phyloP scores from a whole-genome alignment of 345 rosid species.

The Eucalyptus sp. region DNA sequence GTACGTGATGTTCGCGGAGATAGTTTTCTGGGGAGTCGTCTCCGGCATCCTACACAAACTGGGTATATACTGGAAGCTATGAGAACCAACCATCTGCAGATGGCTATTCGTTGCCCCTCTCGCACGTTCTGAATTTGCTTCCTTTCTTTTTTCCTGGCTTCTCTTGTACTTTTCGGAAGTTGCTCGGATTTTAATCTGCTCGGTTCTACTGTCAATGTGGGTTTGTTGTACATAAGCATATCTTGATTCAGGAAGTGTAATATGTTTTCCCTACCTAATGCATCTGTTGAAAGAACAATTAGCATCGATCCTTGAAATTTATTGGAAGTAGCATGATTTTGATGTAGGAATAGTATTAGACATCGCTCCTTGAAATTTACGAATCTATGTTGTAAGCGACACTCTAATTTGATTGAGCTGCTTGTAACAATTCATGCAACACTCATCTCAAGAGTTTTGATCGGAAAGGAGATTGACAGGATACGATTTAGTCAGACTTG shows the following conservation, averaged over 20 bases:
- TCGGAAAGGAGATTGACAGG: not conserved
- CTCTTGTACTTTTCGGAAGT: not conserved
- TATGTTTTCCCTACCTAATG: not conserved
- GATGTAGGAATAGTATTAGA: not conserved
- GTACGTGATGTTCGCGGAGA: slow-evolving; percentile 45
- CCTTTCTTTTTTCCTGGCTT: not conserved
- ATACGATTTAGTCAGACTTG: not conserved
- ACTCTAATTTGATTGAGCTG: not conserved
- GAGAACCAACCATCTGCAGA: not conserved
- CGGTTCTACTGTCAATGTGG: not conserved
- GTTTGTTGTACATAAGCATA: not conserved
- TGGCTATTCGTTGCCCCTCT: not conserved
- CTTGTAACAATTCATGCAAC: not conserved
- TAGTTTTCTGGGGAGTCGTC: slow-evolving; percentile 43
- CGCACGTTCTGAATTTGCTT: not conserved
- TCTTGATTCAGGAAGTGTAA: not conserved
- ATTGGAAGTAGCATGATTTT: not conserved
- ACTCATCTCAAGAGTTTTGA: not conserved
- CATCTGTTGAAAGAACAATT: not conserved
- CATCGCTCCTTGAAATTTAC: accelerated
- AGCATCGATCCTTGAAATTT: not conserved
- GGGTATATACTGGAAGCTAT: slow-evolving; percentile 54
- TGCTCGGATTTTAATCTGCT: not conserved
- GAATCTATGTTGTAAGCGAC: not conserved
- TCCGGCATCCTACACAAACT: slow-evolving; percentile 41